A percentile compares a stretch with the other conserved stretches of the same genome.
Conservation (phyloP, 257 asterid species). For the Solanum gracilifrons region DNA sequence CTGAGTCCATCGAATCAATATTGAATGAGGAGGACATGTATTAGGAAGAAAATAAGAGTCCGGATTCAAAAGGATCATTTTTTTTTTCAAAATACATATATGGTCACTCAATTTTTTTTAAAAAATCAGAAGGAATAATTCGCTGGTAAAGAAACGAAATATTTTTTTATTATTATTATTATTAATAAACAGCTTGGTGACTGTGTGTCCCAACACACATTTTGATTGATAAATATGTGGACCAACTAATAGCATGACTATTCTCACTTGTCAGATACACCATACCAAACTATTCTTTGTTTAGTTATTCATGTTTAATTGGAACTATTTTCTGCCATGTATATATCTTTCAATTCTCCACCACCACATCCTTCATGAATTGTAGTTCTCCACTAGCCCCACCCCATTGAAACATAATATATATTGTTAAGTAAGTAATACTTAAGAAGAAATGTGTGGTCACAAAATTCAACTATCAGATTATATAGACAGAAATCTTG, state of each 20-base stretch:
- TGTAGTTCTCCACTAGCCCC: not conserved
- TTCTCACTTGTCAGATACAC: not conserved
- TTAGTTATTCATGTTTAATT: not conserved
- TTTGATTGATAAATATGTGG: not conserved
- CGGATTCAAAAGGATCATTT: rapidly evolving
- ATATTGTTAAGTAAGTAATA: not conserved
- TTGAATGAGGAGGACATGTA: not conserved
- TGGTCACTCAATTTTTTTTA: not conserved
- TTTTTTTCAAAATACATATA: too few relatives aligned
- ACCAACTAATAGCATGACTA: not conserved
- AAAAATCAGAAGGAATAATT: too few relatives aligned
- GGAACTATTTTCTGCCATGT: not conserved
- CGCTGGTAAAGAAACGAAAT: too few relatives aligned
- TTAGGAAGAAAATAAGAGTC: not conserved
- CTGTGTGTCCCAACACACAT: not conserved
- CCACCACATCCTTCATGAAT: not conserved
- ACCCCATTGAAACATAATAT: not conserved
- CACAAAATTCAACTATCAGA: not conserved
- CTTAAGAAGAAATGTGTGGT: not conserved
- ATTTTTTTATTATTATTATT: too few relatives aligned
- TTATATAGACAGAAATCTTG: not conserved
- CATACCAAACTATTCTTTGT: not conserved
- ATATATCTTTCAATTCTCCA: not conserved
- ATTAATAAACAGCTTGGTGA: not conserved
- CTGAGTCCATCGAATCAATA: too few relatives aligned